phyloP scores from a whole-genome alignment of 176 grass and related monocot species.

The Thinopyrum elongatum region DNA sequence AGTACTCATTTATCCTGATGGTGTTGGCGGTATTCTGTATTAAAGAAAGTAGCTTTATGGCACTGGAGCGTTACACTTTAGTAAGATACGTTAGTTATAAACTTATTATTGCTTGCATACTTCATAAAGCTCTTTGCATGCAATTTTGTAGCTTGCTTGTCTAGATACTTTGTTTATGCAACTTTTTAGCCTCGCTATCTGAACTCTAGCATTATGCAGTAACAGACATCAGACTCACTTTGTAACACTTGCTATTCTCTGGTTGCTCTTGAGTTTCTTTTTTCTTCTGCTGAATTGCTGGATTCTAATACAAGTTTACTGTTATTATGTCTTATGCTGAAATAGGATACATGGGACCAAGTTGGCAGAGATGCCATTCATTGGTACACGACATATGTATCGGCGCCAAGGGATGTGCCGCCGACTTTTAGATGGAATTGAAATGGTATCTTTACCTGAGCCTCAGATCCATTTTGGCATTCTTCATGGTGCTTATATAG shows the following conservation, averaged over 20 bases:
- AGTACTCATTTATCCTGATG: neutral
- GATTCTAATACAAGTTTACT: slow-evolving; percentile 27
- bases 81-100: neutral
- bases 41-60: neutral
- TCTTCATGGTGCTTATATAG: slow-evolving; percentile 19
- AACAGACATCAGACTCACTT: neutral
- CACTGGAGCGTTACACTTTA: slow-evolving; percentile 12
- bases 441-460: slow-evolving; percentile 58
- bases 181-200: slow-evolving; percentile 17
- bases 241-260: neutral
- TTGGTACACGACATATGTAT: slow-evolving; percentile 79
- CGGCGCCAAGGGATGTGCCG: slow-evolving; percentile 91
- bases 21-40: neutral
- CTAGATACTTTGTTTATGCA: neutral
- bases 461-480: neutral
- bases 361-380: slow-evolving; percentile 96
- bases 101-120: neutral
- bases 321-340: slow-evolving; percentile 32
- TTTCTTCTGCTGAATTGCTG: slow-evolving; percentile 7
- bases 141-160: slow-evolving; percentile 17
- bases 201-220: slow-evolving; percentile 10
- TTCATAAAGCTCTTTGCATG: neutral
- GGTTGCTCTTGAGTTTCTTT: slow-evolving; percentile 12
- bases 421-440: slow-evolving; percentile 76
- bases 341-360: slow-evolving; percentile 90